Conservation (phyloP, 371 early-diverging fungal genomes). For the Coemansia sp. region DNA sequence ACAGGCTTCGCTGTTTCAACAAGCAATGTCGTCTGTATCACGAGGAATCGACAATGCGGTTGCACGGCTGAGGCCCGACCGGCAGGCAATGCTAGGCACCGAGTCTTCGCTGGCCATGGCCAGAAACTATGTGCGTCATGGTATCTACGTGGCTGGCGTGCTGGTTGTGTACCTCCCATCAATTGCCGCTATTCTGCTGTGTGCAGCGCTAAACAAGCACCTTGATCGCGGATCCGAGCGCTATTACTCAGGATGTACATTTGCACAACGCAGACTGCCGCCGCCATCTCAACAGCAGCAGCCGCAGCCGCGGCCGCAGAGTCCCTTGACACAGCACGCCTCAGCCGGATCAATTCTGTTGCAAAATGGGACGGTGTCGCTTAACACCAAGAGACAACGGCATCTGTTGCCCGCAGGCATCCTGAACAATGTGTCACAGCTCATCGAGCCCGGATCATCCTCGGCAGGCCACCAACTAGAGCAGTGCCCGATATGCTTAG, state of each 20-base stretch:
- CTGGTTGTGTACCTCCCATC: slow-evolving; percentile 1
- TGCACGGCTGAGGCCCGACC: neutral
- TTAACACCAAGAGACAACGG: neutral
- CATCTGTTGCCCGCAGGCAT: neutral
- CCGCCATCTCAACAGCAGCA: too few species aligned
- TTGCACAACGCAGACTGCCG: neutral
- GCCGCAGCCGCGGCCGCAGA: too few species aligned
- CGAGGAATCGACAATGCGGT: neutral
- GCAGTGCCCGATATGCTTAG: slow-evolving; percentile 33
- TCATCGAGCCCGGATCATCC: slow-evolving; percentile 1
- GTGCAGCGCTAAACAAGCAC: neutral
- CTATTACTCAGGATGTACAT: too few species aligned
- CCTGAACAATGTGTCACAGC: slow-evolving; percentile 20
- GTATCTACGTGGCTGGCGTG: neutral
- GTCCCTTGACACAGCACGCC: neutral
- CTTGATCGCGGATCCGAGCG: too few species aligned
- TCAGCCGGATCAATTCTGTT: neutral
- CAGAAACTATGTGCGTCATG: neutral
- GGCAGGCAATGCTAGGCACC: neutral
- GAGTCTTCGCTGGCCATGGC: neutral
- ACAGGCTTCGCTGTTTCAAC: neutral
- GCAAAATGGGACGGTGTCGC: neutral
- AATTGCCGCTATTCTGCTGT: neutral
- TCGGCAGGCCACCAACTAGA: neutral
- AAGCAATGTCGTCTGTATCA: neutral